Evolutionary conservation across 768 basidiomycete species (phyloP), one percentile per base, ranked within the genome.

Genomic region (Lactarius sanguifluus): DNA sequence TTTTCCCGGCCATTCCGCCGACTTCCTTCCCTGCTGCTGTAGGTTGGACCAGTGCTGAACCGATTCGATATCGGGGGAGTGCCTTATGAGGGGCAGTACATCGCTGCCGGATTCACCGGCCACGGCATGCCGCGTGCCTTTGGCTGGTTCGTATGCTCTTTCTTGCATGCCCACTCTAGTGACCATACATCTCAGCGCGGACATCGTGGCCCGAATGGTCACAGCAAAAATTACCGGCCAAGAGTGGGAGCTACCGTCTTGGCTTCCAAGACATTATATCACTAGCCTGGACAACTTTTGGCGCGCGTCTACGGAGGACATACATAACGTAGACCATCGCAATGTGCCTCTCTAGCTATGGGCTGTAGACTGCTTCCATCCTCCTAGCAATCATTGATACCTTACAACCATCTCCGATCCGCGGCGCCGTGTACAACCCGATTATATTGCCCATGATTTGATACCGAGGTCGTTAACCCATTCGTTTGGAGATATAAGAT

Each of bases 121-220:
- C 91, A 92, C 69, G 92, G 91, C 0, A 92, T 93, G 90, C 85
- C 91, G 5, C 84, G 89, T 5, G 85, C 88, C 0, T 91, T 82
- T 73, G 85, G 83, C 36, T 91, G 89, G 90, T 88, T 70, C 52
- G 82, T 65, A 62, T 38, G 12, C 63, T 13, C 47, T 60, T 18
- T 43, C 25, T 15, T 32, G n/a, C 30, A 28, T 34, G 55, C 47
- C 20, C n/a, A 25, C 54, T 32, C 13, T 34, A 57, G 54, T 32
- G n/a, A 65, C 40, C 20, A n/a, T 40, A 43, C 18, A 34, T 45
- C 57, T 25, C 68, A 89, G 89, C 64, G 89, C 86, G 20, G 85
- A 91, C 72, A 84, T 77, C 3, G 76, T 90, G 5, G 83, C 81
- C 3, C 77, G 81, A 34, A 89, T 90, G 84, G 81, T 90, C 60